Evolutionary conservation across 306 rosid genomes (phyloP), one percentile per base, ranked within the genome.

Genomic region (Erythrophleum fordii): DNA sequence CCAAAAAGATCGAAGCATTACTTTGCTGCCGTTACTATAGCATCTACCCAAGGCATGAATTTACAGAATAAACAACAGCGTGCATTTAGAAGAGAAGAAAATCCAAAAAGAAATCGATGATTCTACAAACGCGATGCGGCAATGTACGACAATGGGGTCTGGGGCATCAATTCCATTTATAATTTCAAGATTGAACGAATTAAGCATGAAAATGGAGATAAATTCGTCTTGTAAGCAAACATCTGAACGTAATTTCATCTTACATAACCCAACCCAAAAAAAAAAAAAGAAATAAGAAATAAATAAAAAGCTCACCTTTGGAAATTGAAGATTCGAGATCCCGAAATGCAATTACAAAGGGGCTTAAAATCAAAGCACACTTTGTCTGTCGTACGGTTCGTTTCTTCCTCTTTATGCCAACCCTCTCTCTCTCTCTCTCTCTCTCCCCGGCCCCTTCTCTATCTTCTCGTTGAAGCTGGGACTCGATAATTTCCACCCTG

Each of bases 291-390:
- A 48, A 10, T 0, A 65, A 65, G 6, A 65, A 37, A 74, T 10
- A 72, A 4, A 23, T 5, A 44, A 59, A 78, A 41, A 41, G 34
- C 34, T 68, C 41, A 87, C 91, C 89, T 80, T 64, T 53, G 60
- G 7, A 62, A 81, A 77, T 72, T 67, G 56, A 79, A 70, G 75
- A 83, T 73, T 83, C 88, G 76, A 87, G 91, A 89, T 89, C 88
- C 85, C 79, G 65, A 55, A 83, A 84, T 61, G 83, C 73, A 84
- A 81, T 34, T 65, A 45, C 26, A 55, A 35, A 76, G 79, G 76
- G 80, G 49, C 58, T 73, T 31, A 82, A 84, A 77, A 76, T 72
- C 60, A 46, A 78, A 83, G 75, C 42, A 75, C 42, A 39, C 77
- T 35, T 69, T 77, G 60, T 71, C 60, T 60, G 62, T 64, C 72